A percentile compares a stretch with the other conserved stretches of the same genome.
Evolutionary conservation across 768 basidiomycete species (phyloP).

Genomic region (Mycena kentingensis): DNA sequence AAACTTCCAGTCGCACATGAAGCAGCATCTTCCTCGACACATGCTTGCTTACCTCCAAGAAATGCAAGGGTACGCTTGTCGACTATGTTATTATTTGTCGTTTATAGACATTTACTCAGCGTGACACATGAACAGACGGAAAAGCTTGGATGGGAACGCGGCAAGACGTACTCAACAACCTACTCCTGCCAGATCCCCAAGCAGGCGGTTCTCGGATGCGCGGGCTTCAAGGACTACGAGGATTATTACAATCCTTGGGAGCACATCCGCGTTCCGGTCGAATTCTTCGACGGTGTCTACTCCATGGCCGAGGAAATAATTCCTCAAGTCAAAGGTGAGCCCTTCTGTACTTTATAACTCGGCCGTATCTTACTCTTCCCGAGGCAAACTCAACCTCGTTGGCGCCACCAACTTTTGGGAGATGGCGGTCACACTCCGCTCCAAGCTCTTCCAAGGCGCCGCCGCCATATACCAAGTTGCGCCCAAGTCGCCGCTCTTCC

Average conservation of each 20-base stretch:
- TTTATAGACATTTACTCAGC: background rate
- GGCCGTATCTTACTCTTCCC: too few species aligned
- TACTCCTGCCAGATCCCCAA: conserved; percentile 30
- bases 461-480: too few species aligned
- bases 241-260: conserved; percentile 19
- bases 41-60: too few species aligned
- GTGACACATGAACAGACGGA: conserved; percentile 20
- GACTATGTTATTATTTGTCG: too few species aligned
- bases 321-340: conserved; percentile 4
- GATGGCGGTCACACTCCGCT: conserved; percentile 25
- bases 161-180: conserved; percentile 24
- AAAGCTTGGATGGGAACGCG: conserved; percentile 29
- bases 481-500: too few species aligned
- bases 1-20: too few species aligned
- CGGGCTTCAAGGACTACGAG: conserved; percentile 18
- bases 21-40: too few species aligned
- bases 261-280: conserved; percentile 18
- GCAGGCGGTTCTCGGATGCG: conserved; percentile 22
- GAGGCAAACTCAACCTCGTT: conserved; percentile 13
- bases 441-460: conserved; percentile 27
- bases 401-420: conserved; percentile 27
- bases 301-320: conserved; percentile 19
- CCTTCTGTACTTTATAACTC: too few species aligned
- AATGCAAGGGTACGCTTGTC: too few species aligned
- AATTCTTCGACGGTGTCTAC: conserved; percentile 13